Percentiles rank a stretch among this genome's conserved stretches.
These are phyloP conservation scores for Tricholoma sp. DNA, from an alignment of 768 basidiomycete species.

Conservation along the genomic window DNA sequence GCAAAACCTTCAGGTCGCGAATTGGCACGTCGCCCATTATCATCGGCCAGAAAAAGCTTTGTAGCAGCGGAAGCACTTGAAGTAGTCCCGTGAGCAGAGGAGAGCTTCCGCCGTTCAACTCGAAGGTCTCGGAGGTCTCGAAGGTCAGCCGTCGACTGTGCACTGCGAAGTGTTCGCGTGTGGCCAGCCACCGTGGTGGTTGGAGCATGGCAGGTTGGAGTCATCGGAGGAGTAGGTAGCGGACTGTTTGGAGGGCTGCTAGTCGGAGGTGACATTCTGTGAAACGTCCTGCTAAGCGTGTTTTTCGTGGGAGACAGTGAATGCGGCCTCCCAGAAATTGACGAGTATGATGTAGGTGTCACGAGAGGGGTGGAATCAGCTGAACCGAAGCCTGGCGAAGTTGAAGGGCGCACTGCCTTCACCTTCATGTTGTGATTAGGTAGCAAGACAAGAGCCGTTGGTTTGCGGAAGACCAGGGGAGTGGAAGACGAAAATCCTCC, in stretches of 20 bases:
- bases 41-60: background rate
- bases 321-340: constrained; percentile 7
- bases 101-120: constrained; percentile 1
- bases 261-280: constrained; percentile 24
- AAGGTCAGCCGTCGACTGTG: constrained; percentile 19
- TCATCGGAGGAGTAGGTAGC: constrained; percentile 28
- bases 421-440: constrained; percentile 14
- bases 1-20: background rate
- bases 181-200: background rate
- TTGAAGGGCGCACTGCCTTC: constrained; percentile 22
- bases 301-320: constrained; percentile 10
- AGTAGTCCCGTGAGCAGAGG: constrained; percentile 16
- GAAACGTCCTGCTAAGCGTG: constrained; percentile 4
- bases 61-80: constrained; percentile 16
- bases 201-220: constrained; percentile 8
- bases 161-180: constrained; percentile 12
- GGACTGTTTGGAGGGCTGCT: constrained; percentile 33
- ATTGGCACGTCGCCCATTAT: background rate
- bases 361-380: constrained; percentile 37
- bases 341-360: constrained; percentile 33
- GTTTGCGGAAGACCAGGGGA: constrained; percentile 31
- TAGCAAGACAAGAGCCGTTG: constrained; percentile 34
- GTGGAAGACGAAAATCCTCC: constrained; percentile 36
- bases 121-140: constrained; percentile 10
- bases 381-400: constrained; percentile 28